phyloP scores from a whole-genome alignment of 345 rosid species.

The Eucalyptus cloeziana region DNA sequence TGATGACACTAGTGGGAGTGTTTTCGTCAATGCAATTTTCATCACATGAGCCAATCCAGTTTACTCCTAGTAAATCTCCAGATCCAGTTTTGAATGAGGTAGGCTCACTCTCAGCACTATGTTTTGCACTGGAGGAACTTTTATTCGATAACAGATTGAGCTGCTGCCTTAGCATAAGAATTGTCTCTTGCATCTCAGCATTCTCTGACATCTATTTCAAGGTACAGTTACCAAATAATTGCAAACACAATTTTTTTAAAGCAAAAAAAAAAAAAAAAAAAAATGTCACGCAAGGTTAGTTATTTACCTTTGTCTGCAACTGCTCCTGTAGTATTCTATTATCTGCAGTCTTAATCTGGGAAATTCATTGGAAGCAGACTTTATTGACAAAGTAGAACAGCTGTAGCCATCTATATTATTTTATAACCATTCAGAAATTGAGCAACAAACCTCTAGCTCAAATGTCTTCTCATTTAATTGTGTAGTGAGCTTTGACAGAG shows the following conservation, averaged over 20 bases:
- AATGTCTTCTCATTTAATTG: slow-evolving; percentile 52
- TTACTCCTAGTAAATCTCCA: not conserved
- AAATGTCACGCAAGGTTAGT: not conserved
- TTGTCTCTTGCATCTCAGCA: slow-evolving; percentile 50
- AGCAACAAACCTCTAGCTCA: slow-evolving; percentile 55
- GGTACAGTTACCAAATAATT: not conserved
- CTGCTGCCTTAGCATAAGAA: slow-evolving; percentile 43
- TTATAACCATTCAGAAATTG: not conserved
- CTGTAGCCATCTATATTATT: not conserved
- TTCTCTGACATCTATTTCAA: slow-evolving; percentile 38
- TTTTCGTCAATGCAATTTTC: slow-evolving; percentile 29
- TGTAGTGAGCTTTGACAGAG: slow-evolving; percentile 39
- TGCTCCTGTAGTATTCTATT: slow-evolving; percentile 68
- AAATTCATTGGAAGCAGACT: not conserved
- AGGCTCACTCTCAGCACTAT: slow-evolving; percentile 13
- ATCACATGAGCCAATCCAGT: slow-evolving; percentile 13
- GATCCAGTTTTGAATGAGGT: not conserved
- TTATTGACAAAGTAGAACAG: not conserved
- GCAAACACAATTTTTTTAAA: not conserved
- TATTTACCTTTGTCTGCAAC: slow-evolving; percentile 48
- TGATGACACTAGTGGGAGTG: slow-evolving; percentile 53
- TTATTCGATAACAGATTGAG: slow-evolving; percentile 15
- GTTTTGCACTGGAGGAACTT: slow-evolving; percentile 8
- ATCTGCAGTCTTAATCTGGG: slow-evolving; percentile 60
- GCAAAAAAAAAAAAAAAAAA: not conserved